Conservation (phyloP, 106 monocot genomes). For the Triglochin maritima region DNA sequence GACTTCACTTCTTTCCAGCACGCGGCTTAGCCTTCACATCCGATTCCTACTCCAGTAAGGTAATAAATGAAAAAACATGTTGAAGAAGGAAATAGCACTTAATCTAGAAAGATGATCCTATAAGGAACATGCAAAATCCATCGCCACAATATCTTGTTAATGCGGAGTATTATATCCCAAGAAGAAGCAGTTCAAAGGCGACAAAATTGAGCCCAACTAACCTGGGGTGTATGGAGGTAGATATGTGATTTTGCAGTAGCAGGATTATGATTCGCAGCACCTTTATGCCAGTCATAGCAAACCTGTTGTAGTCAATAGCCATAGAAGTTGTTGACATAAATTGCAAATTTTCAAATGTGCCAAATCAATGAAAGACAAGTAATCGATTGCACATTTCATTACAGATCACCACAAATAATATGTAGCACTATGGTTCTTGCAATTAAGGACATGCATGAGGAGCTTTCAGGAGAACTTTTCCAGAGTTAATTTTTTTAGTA, state of each 20-base stretch:
- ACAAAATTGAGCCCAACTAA: constrained; percentile 1
- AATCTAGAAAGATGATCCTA: background rate
- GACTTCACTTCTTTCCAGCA: constrained; percentile 38
- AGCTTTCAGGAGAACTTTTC: too few relatives aligned
- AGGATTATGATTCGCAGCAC: constrained; percentile 89
- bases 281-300: constrained; percentile 95
- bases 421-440: too few relatives aligned
- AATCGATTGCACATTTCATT: background rate
- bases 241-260: constrained; percentile 74
- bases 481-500: too few relatives aligned
- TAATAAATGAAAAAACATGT: background rate
- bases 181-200: background rate
- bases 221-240: constrained; percentile 62
- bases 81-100: background rate
- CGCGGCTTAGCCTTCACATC: constrained; percentile 87
- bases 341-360: background rate
- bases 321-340: background rate
- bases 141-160: background rate
- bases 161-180: background rate
- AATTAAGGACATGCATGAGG: too few relatives aligned
- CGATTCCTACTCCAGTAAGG: constrained; percentile 39
- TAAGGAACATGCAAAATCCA: background rate
- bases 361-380: background rate
- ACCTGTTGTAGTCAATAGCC: constrained; percentile 23
- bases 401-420: too few relatives aligned